Conservation (phyloP, 1,284 basidiomycete species). For the Cutaneotrichosporon sp. region DNA sequence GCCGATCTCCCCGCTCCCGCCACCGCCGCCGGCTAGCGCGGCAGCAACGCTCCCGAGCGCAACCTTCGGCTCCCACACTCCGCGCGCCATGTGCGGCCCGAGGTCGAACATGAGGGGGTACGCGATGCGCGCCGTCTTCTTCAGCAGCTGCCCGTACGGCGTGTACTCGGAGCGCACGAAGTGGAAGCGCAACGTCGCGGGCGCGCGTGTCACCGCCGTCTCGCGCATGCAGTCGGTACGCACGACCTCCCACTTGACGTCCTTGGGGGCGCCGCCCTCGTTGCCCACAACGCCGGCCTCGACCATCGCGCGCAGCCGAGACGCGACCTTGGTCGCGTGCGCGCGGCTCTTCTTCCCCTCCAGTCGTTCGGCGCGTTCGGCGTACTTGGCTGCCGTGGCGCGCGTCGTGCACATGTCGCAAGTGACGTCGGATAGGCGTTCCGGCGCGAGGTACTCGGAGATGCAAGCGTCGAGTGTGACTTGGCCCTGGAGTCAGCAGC, state of each 20-base stretch:
- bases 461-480: slow-evolving; percentile 54
- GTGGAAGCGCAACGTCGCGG: slow-evolving; percentile 77
- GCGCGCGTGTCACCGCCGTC: slow-evolving; percentile 62
- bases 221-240: slow-evolving; percentile 42
- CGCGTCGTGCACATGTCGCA: slow-evolving; percentile 56
- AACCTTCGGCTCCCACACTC: slow-evolving; percentile 43
- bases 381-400: slow-evolving; percentile 47
- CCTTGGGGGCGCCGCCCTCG: slow-evolving; percentile 13
- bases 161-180: slow-evolving; percentile 79
- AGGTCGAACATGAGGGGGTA: slow-evolving; percentile 86
- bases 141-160: slow-evolving; percentile 68
- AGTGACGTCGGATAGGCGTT: slow-evolving; percentile 54
- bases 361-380: slow-evolving; percentile 20
- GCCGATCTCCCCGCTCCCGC: background rate
- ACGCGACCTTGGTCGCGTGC: slow-evolving; percentile 67
- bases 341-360: slow-evolving; percentile 62
- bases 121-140: slow-evolving; percentile 74
- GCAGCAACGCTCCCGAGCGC: background rate
- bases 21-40: background rate
- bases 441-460: slow-evolving; percentile 54
- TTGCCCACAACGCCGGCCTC: slow-evolving; percentile 43
- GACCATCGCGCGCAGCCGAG: slow-evolving; percentile 64
- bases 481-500: slow-evolving; percentile 43
- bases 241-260: slow-evolving; percentile 44
- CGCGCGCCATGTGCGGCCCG: slow-evolving; percentile 62